These are phyloP conservation scores for Zygosaccharomyces kombuchaensis DNA, from an alignment of 805 yeast genomes.

Conservation along the genomic window DNA sequence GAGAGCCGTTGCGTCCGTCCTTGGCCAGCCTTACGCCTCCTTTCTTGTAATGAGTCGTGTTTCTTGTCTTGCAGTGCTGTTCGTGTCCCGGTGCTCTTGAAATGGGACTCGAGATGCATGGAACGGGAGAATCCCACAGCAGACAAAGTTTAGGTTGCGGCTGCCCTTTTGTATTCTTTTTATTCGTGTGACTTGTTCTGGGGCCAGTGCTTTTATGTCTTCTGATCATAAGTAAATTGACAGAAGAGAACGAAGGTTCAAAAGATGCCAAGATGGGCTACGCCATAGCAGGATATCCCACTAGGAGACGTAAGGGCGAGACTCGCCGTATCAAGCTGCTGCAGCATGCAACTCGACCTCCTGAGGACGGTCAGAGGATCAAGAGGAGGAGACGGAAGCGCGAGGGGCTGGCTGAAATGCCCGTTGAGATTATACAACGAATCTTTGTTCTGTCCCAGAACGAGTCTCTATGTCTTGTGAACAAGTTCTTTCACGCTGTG, in stretches of 20 bases:
- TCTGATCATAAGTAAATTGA: neutral
- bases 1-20: neutral
- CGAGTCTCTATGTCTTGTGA: conserved; percentile 15
- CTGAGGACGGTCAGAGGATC: neutral
- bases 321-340: conserved; percentile 1
- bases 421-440: conserved; percentile 19
- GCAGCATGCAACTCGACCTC: neutral
- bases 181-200: neutral
- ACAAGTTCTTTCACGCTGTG: conserved; percentile 16
- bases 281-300: conserved; percentile 18
- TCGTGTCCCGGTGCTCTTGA: neutral
- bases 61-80: neutral
- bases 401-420: conserved; percentile 13
- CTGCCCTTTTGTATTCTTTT: no score
- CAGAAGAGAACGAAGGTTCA: neutral
- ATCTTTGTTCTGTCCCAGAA: conserved; percentile 15
- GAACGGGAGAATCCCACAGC: neutral
- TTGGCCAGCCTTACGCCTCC: neutral
- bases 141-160: neutral
- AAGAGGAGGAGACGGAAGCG: neutral
- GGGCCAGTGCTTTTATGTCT: neutral
- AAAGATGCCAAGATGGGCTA: conserved; percentile 17
- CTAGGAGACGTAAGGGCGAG: conserved; percentile 14
- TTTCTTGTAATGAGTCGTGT: neutral
- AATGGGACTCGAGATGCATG: neutral